A percentile compares a stretch with the other conserved stretches of the same genome.
These are phyloP conservation scores for Termitomyces titanicus DNA, from an alignment of 768 basidiomycete species.

Conservation along the genomic window DNA sequence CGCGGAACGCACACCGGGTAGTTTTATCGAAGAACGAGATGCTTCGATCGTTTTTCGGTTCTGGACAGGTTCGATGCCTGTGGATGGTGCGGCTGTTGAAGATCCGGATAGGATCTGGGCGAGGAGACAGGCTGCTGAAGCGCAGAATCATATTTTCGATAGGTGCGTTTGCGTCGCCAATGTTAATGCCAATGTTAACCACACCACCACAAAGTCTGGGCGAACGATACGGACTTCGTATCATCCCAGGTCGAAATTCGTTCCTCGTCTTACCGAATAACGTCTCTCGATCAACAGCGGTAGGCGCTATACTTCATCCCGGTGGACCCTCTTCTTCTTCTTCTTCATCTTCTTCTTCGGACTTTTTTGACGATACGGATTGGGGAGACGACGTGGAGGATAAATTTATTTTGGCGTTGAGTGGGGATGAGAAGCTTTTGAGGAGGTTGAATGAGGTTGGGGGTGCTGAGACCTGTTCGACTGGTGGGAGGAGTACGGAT, in stretches of 20 bases:
- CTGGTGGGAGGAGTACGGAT: constrained; percentile 72
- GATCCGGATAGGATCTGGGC: constrained; percentile 75
- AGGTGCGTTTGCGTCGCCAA: too few species aligned
- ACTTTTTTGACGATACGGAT: constrained; percentile 8
- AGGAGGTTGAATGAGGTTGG: constrained; percentile 74
- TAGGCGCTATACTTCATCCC: constrained; percentile 74
- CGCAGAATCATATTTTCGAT: constrained; percentile 91
- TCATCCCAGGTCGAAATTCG: constrained; percentile 74
- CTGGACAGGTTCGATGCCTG: constrained; percentile 52
- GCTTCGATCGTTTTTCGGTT: constrained; percentile 85
- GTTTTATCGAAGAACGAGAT: constrained; percentile 80
- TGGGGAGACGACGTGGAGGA: constrained; percentile 28
- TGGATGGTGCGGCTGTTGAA: constrained; percentile 22
- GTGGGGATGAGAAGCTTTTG: constrained; percentile 76
- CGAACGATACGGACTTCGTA: constrained; percentile 78
- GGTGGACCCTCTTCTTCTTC: constrained; percentile 44
- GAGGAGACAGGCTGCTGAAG: constrained; percentile 81
- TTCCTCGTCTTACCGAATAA: constrained; percentile 85
- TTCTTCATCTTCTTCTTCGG: too few species aligned
- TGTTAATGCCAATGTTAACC: too few species aligned
- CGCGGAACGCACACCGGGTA: constrained; percentile 83
- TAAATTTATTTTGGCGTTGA: constrained; percentile 62
- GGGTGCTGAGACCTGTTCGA: constrained; percentile 66
- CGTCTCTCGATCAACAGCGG: constrained; percentile 79
- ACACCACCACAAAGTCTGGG: constrained; percentile 48